Percentiles rank a stretch among this genome's conserved stretches.
Conservation (phyloP, 768 basidiomycete species). For the Neoboletus brunneissimus region DNA sequence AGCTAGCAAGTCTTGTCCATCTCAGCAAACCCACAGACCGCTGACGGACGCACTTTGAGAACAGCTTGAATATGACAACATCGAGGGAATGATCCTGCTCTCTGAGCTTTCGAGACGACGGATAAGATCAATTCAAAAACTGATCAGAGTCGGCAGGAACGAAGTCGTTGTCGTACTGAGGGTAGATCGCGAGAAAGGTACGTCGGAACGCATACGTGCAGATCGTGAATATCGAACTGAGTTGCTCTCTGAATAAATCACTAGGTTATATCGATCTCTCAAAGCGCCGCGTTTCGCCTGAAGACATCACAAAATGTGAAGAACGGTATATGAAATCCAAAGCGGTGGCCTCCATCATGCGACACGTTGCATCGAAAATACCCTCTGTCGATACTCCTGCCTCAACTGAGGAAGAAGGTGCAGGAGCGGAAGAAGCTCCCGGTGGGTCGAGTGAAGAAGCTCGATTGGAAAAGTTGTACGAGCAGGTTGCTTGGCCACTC, state of each 20-base stretch:
- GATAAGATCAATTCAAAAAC: constrained; percentile 95
- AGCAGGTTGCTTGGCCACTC: constrained; percentile 90
- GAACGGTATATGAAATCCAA: constrained; percentile 98
- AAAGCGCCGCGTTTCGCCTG: constrained; percentile 95
- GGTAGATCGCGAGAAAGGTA: constrained; percentile 99
- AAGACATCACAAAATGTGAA: constrained; percentile 98
- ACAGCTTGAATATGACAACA: constrained; percentile 98
- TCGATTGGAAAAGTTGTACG: constrained; percentile 82
- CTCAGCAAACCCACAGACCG: background rate
- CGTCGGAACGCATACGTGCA: constrained; percentile 12
- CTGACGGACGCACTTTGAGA: background rate
- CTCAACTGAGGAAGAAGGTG: constrained; percentile 25
- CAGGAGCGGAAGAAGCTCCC: no score
- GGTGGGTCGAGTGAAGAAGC: constrained; percentile 78
- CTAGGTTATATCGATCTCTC: constrained; percentile 98
- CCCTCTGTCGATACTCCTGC: constrained; percentile 41
- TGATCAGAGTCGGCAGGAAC: constrained; percentile 95
- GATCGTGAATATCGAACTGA: background rate
- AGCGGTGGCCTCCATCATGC: constrained; percentile 89
- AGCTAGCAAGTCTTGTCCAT: constrained; percentile 62
- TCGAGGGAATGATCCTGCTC: constrained; percentile 99
- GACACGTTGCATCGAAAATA: constrained; percentile 86
- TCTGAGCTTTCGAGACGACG: constrained; percentile 95
- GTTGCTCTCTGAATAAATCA: no score
- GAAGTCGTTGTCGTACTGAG: constrained; percentile 97